Base-by-base conservation (phyloP, 148 eudicot genomes). In the Spergularia marina region DNA sequence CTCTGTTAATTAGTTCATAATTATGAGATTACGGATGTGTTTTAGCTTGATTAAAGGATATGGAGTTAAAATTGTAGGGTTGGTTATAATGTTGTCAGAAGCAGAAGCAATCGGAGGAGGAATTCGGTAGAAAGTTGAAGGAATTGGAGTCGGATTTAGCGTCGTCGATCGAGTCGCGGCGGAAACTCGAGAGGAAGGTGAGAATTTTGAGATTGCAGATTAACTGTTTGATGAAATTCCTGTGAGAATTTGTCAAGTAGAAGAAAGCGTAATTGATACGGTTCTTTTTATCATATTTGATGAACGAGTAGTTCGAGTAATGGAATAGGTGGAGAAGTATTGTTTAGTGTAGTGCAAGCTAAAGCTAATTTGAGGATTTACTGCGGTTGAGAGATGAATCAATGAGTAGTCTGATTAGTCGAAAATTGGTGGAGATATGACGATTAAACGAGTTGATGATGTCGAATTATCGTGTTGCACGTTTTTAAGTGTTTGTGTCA, bases 101-200 rank as follows among this genome's bases (percentile, higher is more conserved):
- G 67, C 86, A 83, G 80, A 86, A 83, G 77, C 86, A 79, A 59
- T 56, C 39, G 4, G 90, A 89, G 57, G 87, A 87, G 65, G 84
- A 74, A 79, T 84, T 78, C 10, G 76, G 57, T 23, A 79, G 79
- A 76, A 84, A 79, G 68, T 40, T 87, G 55, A 75, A 66, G 68
- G 83, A 84, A 67, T 75, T 84, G 87, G 86, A 82, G 67, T 40
- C 77, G 1, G 86, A 87, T 68, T 57, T 89, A 39, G 80, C 74
- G 44, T 77, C 55, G 6, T 89, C 89, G 0, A 71, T 58, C 13
- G 89, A 89, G 59, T 61, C 68, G 49, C 81, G 81, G 41, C 80
- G 70, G 18, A 85, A 84, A 53, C 78, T 87, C 15, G 84, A 87
- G 73, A 81, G 78, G 23, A 82, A 85, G 89, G 92, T 89, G 16